Conservation (phyloP, 495 filamentous ascomycete genomes). For the Physcia stellaris region DNA sequence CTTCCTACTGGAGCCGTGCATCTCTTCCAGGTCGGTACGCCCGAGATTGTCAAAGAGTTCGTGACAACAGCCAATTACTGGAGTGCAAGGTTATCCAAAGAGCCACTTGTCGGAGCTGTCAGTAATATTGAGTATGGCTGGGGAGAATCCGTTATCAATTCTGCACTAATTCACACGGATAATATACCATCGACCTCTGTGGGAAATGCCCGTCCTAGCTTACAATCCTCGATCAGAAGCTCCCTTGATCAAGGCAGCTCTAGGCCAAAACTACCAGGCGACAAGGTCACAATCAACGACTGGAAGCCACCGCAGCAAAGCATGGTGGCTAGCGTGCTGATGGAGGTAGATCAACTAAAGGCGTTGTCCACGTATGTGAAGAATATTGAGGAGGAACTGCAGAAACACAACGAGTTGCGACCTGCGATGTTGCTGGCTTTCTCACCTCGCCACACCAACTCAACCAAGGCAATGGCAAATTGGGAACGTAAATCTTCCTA, state of each 20-base stretch:
- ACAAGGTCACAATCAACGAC: constrained; percentile 72
- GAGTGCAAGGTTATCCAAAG: constrained; percentile 85
- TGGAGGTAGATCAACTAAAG: constrained; percentile 69
- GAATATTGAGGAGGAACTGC: constrained; percentile 73
- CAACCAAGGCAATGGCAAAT: constrained; percentile 72
- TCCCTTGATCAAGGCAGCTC: constrained; percentile 52
- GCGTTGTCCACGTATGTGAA: constrained; percentile 66
- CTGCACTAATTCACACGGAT: constrained; percentile 44
- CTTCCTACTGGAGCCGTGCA: constrained; percentile 89
- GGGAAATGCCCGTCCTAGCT: constrained; percentile 37
- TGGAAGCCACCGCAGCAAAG: constrained; percentile 91
- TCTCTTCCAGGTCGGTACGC: constrained; percentile 91
- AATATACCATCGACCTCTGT: constrained; percentile 28
- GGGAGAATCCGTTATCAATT: constrained; percentile 79
- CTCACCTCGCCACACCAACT: constrained; percentile 73
- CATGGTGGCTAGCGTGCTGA: constrained; percentile 64
- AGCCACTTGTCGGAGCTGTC: constrained; percentile 80
- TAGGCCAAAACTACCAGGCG: constrained; percentile 64
- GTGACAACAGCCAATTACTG: constrained; percentile 95
- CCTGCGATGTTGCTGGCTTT: constrained; percentile 79
- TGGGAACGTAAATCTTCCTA: constrained; percentile 95
- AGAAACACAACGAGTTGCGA: constrained; percentile 74
- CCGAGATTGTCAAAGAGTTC: constrained; percentile 89
- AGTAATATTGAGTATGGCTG: constrained; percentile 98
- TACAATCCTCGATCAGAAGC: constrained; percentile 55